Conservation (phyloP, 176 grass and related monocot genomes). For the Metroxylon sagu region DNA sequence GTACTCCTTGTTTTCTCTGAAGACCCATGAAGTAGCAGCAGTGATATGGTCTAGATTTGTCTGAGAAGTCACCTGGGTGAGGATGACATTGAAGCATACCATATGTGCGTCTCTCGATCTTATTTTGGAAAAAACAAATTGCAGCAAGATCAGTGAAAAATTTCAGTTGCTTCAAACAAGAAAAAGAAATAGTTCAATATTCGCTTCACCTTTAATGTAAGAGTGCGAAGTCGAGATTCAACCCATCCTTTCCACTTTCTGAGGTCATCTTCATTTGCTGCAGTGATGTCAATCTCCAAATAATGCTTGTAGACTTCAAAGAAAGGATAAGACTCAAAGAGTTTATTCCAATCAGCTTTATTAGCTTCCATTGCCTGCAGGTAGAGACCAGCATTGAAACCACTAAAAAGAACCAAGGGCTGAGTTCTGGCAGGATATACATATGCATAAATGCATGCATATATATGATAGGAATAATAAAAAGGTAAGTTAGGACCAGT, state of each 20-base stretch:
- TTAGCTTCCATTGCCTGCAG: constrained; percentile 68
- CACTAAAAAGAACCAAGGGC: neutral
- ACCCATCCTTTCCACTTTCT: constrained; percentile 98
- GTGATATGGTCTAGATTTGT: constrained; percentile 43
- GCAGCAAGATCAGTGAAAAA: neutral
- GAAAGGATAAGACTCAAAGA: constrained; percentile 77
- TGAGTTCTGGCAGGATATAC: too few relatives aligned
- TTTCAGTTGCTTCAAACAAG: neutral
- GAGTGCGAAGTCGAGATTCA: constrained; percentile 74
- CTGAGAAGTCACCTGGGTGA: constrained; percentile 62
- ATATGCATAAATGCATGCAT: too few relatives aligned
- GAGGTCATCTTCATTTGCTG: constrained; percentile 75
- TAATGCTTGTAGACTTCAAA: constrained; percentile 90
- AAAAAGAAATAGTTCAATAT: constrained; percentile 13
- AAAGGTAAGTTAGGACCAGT: too few relatives aligned
- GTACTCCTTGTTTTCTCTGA: constrained; percentile 54
- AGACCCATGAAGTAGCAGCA: constrained; percentile 83
- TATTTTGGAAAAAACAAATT: constrained; percentile 2
- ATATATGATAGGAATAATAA: too few relatives aligned
- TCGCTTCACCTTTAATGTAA: constrained; percentile 70
- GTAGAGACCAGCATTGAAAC: constrained; percentile 6
- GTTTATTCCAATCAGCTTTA: constrained; percentile 50
- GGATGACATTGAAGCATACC: constrained; percentile 72
- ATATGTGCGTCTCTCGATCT: constrained; percentile 67
- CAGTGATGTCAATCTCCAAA: constrained; percentile 61